Percentiles rank a stretch among this genome's conserved stretches.
These are phyloP conservation scores for Ampelomyces quisqualis DNA, from an alignment of 2,329 filamentous ascomycete species.

Conservation along the genomic window DNA sequence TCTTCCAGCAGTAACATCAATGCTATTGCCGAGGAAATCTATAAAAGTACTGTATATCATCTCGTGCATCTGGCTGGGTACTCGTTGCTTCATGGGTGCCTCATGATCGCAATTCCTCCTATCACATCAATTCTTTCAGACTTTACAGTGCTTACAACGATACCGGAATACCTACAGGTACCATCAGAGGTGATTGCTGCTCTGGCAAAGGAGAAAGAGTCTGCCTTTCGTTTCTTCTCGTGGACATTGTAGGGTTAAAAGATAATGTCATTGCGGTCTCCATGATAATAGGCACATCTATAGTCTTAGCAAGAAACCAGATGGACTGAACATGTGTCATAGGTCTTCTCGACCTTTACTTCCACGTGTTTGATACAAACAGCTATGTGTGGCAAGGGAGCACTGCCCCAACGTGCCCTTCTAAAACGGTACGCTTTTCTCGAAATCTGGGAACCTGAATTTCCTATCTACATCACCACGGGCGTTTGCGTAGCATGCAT, in stretches of 20 bases:
- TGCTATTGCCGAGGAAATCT: too few species aligned
- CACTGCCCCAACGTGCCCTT: conserved; percentile 16
- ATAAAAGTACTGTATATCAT: too few species aligned
- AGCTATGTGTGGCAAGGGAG: conserved; percentile 13
- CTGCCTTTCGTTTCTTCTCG: too few species aligned
- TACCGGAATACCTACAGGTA: conserved; percentile 4
- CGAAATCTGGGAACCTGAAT: conserved; percentile 16
- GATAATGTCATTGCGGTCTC: conserved; percentile 13
- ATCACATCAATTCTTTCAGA: too few species aligned
- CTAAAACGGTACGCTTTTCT: conserved; percentile 1
- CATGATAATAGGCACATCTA: conserved; percentile 6
- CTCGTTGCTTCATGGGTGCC: background rate
- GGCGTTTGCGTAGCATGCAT: conserved; percentile 15
- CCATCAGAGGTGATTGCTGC: conserved; percentile 10
- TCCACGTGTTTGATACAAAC: conserved; percentile 3
- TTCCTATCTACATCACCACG: conserved; percentile 21
- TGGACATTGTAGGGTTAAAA: conserved; percentile 8
- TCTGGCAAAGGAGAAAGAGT: conserved; percentile 9
- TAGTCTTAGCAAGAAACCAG: background rate
- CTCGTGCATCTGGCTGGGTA: background rate
- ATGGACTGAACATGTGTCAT: background rate
- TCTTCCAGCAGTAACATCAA: too few species aligned
- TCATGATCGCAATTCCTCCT: too few species aligned
- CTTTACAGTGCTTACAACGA: background rate
- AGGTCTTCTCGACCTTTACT: background rate